Percentiles rank a stretch among this genome's conserved stretches.
phyloP scores from a whole-genome alignment of 2,329 filamentous ascomycete genomes.

The Aspergillus vadensis region DNA sequence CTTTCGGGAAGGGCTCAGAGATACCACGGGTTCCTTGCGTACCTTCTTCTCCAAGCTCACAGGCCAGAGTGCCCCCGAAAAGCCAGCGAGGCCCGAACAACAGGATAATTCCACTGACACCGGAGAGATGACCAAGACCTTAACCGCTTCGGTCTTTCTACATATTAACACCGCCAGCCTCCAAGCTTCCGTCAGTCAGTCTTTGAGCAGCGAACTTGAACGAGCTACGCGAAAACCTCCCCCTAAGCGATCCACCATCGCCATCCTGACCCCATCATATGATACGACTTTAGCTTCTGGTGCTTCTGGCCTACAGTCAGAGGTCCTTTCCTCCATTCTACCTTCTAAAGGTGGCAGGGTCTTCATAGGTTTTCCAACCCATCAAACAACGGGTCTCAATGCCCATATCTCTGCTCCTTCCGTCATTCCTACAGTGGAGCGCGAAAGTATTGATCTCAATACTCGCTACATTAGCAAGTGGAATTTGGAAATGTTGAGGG shows the following conservation, averaged over 20 bases:
- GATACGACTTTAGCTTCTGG: slow-evolving; percentile 73
- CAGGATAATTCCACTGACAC: slow-evolving; percentile 62
- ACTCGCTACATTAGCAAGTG: slow-evolving; percentile 91
- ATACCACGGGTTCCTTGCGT: slow-evolving; percentile 63
- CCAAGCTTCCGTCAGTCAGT: slow-evolving; percentile 70
- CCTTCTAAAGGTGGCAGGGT: slow-evolving; percentile 87
- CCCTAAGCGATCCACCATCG: slow-evolving; percentile 80
- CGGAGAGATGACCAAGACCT: slow-evolving; percentile 71
- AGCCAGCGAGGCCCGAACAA: slow-evolving; percentile 48
- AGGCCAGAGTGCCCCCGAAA: slow-evolving; percentile 53
- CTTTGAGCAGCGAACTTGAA: slow-evolving; percentile 82
- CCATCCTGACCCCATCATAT: slow-evolving; percentile 88
- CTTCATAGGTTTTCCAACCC: slow-evolving; percentile 97
- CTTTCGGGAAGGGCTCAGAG: slow-evolving; percentile 41
- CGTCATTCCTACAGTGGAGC: slow-evolving; percentile 94
- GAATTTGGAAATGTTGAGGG: slow-evolving; percentile 91
- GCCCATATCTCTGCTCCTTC: slow-evolving; percentile 95
- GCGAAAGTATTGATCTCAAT: slow-evolving; percentile 95
- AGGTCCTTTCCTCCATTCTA: slow-evolving; percentile 87
- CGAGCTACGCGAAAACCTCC: slow-evolving; percentile 96
- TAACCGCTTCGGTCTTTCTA: slow-evolving; percentile 81
- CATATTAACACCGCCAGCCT: slow-evolving; percentile 83
- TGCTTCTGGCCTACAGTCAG: slow-evolving; percentile 52
- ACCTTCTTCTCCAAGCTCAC: slow-evolving; percentile 82
- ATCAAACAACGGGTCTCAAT: slow-evolving; percentile 91